Evolutionary conservation across 1,284 basidiomycete species (phyloP).

Genomic region (Leccinum fallax): DNA sequence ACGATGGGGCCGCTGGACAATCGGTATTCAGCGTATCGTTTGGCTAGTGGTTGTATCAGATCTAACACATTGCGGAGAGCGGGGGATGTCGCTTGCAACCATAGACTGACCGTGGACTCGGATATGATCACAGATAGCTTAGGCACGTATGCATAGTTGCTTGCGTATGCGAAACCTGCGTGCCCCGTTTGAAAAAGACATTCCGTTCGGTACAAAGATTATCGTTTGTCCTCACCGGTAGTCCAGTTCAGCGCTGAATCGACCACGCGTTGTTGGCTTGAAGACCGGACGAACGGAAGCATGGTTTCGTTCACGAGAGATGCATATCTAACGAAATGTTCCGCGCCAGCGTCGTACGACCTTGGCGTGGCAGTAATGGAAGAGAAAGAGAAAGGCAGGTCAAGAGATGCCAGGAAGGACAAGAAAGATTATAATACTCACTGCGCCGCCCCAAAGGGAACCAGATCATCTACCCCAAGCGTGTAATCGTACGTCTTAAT

Average conservation of each 20-base stretch:
- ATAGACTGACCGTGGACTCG: conserved; percentile 48
- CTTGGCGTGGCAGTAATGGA: conserved; percentile 32
- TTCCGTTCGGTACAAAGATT: neutral
- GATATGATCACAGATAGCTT: conserved; percentile 52
- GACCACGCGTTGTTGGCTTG: conserved; percentile 60
- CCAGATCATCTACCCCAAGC: neutral
- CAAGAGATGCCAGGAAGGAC: neutral
- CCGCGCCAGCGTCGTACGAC: conserved; percentile 50
- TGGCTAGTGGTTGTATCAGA: conserved; percentile 31
- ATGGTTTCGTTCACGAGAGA: conserved; percentile 45
- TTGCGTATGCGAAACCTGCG: conserved; percentile 55
- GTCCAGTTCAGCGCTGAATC: conserved; percentile 73
- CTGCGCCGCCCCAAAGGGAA: neutral
- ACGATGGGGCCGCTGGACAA: conserved; percentile 57
- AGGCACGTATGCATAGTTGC: conserved; percentile 40
- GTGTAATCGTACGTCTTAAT: neutral
- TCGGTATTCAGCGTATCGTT: conserved; percentile 75
- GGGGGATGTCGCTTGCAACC: neutral
- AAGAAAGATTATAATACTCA: neutral
- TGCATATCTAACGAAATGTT: conserved; percentile 54
- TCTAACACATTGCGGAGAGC: neutral
- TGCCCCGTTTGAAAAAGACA: conserved; percentile 1
- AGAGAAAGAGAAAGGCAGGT: neutral
- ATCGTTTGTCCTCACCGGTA: conserved; percentile 44
- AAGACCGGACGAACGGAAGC: conserved; percentile 67